Percentiles rank a stretch among this genome's conserved stretches.
Evolutionary conservation across 768 basidiomycete species (phyloP).

Genomic region (Trametes villosa): DNA sequence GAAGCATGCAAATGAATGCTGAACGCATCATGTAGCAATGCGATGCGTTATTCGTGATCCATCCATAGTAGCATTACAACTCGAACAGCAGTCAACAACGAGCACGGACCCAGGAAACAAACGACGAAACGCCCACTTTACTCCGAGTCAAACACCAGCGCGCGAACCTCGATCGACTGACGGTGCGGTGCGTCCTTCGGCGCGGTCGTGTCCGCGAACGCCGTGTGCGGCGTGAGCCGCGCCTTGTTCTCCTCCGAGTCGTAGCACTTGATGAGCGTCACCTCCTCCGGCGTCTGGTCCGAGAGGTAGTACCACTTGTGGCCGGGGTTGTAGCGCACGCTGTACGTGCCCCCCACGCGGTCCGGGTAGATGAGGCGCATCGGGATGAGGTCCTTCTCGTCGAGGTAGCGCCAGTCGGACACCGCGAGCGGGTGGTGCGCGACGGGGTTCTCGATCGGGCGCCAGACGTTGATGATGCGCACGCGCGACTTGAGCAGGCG

Average conservation of each 20-base stretch:
- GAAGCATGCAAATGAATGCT: no score
- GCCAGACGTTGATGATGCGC: constrained; percentile 51
- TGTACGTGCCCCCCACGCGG: constrained; percentile 39
- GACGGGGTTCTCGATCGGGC: constrained; percentile 43
- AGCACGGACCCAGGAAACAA: no score
- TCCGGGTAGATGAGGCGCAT: constrained; percentile 39
- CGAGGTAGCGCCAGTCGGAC: constrained; percentile 43
- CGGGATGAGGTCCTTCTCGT: constrained; percentile 42
- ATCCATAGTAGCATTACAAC: no score
- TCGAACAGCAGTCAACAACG: no score
- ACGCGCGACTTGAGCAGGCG: constrained; percentile 42
- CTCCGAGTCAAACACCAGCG: constrained; percentile 42
- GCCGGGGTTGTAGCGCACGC: constrained; percentile 36
- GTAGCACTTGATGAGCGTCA: constrained; percentile 45
- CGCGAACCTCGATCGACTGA: constrained; percentile 44
- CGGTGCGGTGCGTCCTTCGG: constrained; percentile 37
- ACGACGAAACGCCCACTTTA: no score
- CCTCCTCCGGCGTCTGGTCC: constrained; percentile 43
- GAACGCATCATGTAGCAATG: no score
- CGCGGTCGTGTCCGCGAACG: constrained; percentile 38
- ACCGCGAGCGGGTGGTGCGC: constrained; percentile 44
- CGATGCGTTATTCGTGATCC: no score
- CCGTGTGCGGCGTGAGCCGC: constrained; percentile 41
- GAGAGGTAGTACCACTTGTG: constrained; percentile 44
- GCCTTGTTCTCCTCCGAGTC: constrained; percentile 42